Evolutionary conservation across 1,284 basidiomycete species (phyloP), one percentile per base, ranked within the genome.

Genomic region (Trichosporon sp.): DNA sequence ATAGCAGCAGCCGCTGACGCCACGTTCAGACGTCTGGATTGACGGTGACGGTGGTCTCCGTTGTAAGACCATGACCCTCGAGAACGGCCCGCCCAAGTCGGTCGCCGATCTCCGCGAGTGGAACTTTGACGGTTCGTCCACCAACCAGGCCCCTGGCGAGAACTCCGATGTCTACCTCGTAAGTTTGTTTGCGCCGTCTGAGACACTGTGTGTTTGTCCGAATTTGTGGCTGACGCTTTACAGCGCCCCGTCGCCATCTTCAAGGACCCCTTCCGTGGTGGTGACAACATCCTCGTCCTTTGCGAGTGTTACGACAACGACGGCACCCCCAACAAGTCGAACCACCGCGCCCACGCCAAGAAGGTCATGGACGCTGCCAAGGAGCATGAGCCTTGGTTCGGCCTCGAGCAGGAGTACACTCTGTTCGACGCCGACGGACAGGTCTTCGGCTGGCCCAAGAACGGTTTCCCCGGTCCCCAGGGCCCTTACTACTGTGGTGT

Each of bases 401-500:
- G 96, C 83, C 85, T 99, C 69, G 95, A 99, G 84, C 95, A 99
- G 83, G 95, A 99, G 81, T 99, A 98, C 86, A 97, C 96, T 73
- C 89, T 99, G 73, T 92, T 99, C 75, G 95, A 94, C 80, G 85
- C 85, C 73, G 95, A 99, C 78, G 95, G 90, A 73, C 85, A 85
- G 68, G 95, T 96, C 62, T 92, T 86, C 81, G 95, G 93, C 67
- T 99, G 96, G 96, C 94, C 96, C 78, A 92, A 92, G 84, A 92
- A 93, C 73, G 96, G 96, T 83, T 99, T 98, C 90, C 96, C 96
- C 69, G 96, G 91, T 77, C 95, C 96, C 70, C 96, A 99, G 82
- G 96, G 96, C 68, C 96, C 96, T 59, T 99, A 99, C 84, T 99
- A 99, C 85, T 99, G 96, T 79, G 96, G 96, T 86, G 95, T 95